These are phyloP conservation scores for Raffaelea ambrosiae DNA, from an alignment of 2,329 filamentous ascomycete species.

Conservation along the genomic window DNA sequence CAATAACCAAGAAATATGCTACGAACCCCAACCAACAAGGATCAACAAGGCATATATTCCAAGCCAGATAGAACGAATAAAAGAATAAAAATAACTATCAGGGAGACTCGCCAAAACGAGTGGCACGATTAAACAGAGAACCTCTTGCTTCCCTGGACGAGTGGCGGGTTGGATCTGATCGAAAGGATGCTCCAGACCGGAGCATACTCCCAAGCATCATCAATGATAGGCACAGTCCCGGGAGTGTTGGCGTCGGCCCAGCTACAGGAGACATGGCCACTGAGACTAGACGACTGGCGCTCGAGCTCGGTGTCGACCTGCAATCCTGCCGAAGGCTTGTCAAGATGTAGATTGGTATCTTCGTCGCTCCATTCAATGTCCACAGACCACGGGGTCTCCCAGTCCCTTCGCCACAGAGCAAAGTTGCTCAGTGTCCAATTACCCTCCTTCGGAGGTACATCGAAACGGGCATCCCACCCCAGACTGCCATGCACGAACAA, in stretches of 20 bases:
- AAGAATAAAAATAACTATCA: too few species aligned
- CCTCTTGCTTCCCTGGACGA: slow-evolving; percentile 71
- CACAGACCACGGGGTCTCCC: slow-evolving; percentile 68
- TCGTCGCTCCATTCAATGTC: slow-evolving; percentile 55
- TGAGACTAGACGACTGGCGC: slow-evolving; percentile 28
- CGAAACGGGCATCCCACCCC: slow-evolving; percentile 49
- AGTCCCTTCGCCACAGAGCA: slow-evolving; percentile 74
- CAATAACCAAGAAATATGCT: too few species aligned
- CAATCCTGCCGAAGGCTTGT: slow-evolving; percentile 3
- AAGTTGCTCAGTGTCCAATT: slow-evolving; percentile 46
- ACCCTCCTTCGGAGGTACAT: slow-evolving; percentile 45
- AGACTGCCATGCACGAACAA: slow-evolving; percentile 57
- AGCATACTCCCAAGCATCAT: slow-evolving; percentile 67
- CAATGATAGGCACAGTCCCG: slow-evolving; percentile 70
- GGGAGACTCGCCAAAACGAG: too few species aligned
- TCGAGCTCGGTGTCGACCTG: slow-evolving; percentile 12
- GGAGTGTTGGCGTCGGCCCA: slow-evolving; percentile 78
- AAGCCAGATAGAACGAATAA: too few species aligned
- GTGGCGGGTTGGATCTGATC: slow-evolving; percentile 61
- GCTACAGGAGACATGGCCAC: slow-evolving; percentile 64
- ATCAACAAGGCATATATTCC: too few species aligned
- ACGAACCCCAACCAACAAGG: too few species aligned
- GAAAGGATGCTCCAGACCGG: slow-evolving; percentile 73
- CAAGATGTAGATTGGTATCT: not conserved
- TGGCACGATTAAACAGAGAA: slow-evolving; percentile 41